Percentiles rank a stretch among this genome's conserved stretches.
Conservation (phyloP, 345 rosid genomes). For the Hevea brasiliensis region DNA sequence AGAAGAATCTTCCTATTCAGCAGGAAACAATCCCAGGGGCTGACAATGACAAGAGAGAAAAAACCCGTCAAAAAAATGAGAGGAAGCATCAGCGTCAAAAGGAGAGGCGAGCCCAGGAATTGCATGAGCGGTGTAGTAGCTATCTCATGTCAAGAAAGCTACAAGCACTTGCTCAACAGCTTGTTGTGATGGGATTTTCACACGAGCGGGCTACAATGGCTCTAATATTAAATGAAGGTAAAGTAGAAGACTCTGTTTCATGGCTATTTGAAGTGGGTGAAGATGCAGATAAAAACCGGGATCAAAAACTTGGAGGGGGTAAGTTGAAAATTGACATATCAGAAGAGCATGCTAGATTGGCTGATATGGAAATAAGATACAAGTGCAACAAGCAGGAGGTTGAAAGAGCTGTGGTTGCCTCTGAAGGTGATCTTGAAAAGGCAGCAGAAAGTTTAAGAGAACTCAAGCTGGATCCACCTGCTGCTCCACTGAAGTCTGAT, state of each 20-base stretch:
- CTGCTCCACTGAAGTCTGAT: conserved; percentile 51
- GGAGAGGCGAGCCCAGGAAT: conserved; percentile 85
- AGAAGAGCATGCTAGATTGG: conserved; percentile 75
- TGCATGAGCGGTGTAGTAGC: conserved; percentile 70
- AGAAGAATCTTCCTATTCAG: conserved; percentile 45
- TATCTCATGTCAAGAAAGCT: conserved; percentile 91
- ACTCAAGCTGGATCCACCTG: conserved; percentile 48
- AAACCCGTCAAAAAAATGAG: conserved; percentile 86
- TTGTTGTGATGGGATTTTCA: conserved; percentile 82
- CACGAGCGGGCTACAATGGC: conserved; percentile 84
- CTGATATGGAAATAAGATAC: conserved; percentile 55
- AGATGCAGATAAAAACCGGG: conserved; percentile 54
- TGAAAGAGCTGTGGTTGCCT: conserved; percentile 70
- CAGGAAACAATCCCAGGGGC: conserved; percentile 69
- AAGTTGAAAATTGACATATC: conserved; percentile 80
- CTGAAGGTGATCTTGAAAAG: conserved; percentile 74
- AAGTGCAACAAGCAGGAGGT: conserved; percentile 79
- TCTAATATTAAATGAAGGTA: conserved; percentile 81
- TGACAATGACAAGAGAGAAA: conserved; percentile 81
- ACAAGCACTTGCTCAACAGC: conserved; percentile 77
- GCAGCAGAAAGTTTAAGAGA: conserved; percentile 54
- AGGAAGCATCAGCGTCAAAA: conserved; percentile 90
- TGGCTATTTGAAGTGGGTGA: conserved; percentile 81
- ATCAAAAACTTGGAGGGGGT: conserved; percentile 43
- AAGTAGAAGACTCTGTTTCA: conserved; percentile 78